Percentiles rank a stretch among this genome's conserved stretches.
Conservation (phyloP, 2,329 filamentous ascomycete genomes). For the Huntiella bhutanensis region DNA sequence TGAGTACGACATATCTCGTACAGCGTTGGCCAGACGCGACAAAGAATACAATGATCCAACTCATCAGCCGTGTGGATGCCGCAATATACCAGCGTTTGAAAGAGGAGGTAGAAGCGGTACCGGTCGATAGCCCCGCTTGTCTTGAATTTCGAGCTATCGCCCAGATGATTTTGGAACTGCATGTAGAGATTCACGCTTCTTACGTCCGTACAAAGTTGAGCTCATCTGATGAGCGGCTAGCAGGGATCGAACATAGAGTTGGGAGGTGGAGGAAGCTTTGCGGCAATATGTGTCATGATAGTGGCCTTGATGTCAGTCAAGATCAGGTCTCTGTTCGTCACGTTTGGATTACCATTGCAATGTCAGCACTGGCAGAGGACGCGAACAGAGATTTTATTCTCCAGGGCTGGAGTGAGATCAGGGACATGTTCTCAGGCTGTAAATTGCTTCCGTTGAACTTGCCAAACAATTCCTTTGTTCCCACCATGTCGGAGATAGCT, state of each 20-base stretch:
- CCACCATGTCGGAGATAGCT: constrained; percentile 63
- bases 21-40: constrained; percentile 38
- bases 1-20: constrained; percentile 32
- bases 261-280: constrained; percentile 7
- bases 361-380: constrained; percentile 32
- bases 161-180: constrained; percentile 42
- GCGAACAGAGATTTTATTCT: constrained; percentile 37
- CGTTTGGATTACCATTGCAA: constrained; percentile 37
- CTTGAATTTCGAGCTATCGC: constrained; percentile 18
- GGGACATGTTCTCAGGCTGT: constrained; percentile 26
- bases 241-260: constrained; percentile 5
- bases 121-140: not conserved
- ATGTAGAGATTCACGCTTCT: constrained; percentile 38
- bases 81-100: constrained; percentile 26
- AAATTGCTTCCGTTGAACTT: constrained; percentile 34
- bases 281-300: constrained; percentile 5
- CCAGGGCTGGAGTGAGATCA: constrained; percentile 38
- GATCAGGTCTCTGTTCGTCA: constrained; percentile 31
- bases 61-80: constrained; percentile 34
- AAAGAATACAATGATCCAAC: constrained; percentile 36
- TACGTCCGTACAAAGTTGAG: constrained; percentile 6
- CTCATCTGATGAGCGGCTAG: constrained; percentile 3
- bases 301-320: constrained; percentile 11
- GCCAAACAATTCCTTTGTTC: constrained; percentile 75
- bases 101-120: not conserved